These are phyloP conservation scores for Quercus agrifolia DNA, from an alignment of 306 rosid species.

Conservation along the genomic window DNA sequence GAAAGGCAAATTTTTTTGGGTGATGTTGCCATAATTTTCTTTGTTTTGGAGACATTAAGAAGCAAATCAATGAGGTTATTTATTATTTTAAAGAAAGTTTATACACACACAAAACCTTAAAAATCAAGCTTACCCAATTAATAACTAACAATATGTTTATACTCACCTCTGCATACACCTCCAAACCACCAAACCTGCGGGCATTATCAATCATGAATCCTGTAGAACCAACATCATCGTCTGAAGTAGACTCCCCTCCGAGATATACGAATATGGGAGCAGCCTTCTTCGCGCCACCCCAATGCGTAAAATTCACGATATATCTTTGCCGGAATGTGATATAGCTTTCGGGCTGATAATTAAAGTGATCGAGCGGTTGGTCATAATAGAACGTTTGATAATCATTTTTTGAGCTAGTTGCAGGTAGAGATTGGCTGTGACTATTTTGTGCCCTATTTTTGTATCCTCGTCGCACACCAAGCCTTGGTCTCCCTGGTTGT, in stretches of 20 bases:
- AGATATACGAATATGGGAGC: conserved; percentile 67
- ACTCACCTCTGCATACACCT: conserved; percentile 62
- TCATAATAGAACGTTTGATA: conserved; percentile 44
- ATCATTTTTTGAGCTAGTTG: background rate
- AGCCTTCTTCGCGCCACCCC: conserved; percentile 55
- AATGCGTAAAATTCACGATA: conserved; percentile 53
- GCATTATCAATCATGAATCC: conserved; percentile 64
- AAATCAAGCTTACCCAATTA: too few species aligned
- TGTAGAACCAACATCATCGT: background rate
- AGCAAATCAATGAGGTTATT: too few species aligned
- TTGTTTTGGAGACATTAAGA: too few species aligned
- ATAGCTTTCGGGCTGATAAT: conserved; percentile 60
- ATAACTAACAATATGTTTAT: background rate
- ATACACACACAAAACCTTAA: too few species aligned
- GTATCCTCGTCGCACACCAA: too few species aligned
- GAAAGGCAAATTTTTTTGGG: too few species aligned
- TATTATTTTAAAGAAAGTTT: too few species aligned
- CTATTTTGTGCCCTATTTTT: too few species aligned
- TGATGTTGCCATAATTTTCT: too few species aligned
- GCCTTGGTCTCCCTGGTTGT: too few species aligned
- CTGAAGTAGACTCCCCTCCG: conserved; percentile 58
- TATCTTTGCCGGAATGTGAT: conserved; percentile 56
- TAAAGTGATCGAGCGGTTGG: conserved; percentile 74
- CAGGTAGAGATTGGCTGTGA: too few species aligned
- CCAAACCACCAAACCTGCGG: conserved; percentile 51